A percentile compares a stretch with the other conserved stretches of the same genome.
These are phyloP conservation scores for Fusarium sambucinum DNA, from an alignment of 2,329 filamentous ascomycete genomes.

Conservation along the genomic window DNA sequence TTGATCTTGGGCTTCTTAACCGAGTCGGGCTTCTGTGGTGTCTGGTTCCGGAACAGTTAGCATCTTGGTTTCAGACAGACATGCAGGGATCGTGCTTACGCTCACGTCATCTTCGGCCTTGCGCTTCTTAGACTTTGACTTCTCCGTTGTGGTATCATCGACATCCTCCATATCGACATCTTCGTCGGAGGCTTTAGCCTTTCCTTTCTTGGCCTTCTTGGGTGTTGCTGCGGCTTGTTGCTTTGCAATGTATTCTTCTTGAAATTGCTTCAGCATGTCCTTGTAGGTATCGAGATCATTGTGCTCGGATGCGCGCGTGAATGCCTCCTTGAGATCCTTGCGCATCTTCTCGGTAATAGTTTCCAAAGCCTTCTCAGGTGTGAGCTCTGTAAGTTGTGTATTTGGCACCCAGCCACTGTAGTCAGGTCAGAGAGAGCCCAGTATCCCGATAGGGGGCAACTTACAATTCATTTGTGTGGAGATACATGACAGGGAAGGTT, in stretches of 20 bases:
- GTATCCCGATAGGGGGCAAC: slow-evolving; percentile 54
- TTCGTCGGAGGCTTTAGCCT: slow-evolving; percentile 66
- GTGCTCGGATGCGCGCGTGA: slow-evolving; percentile 81
- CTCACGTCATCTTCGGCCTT: slow-evolving; percentile 85
- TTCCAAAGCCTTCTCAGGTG: slow-evolving; percentile 76
- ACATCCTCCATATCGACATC: slow-evolving; percentile 72
- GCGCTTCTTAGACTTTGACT: slow-evolving; percentile 80
- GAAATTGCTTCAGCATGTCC: slow-evolving; percentile 76
- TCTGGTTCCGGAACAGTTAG: slow-evolving; percentile 55
- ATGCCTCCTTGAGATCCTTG: slow-evolving; percentile 83
- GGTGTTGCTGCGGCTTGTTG: slow-evolving; percentile 56
- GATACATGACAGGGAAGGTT: slow-evolving; percentile 94
- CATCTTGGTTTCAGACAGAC: background rate
- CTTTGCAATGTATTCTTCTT: slow-evolving; percentile 71
- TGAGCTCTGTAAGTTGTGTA: slow-evolving; percentile 81
- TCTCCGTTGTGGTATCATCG: slow-evolving; percentile 66
- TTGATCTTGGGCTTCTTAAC: slow-evolving; percentile 78
- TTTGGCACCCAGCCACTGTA: slow-evolving; percentile 91
- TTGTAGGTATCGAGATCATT: slow-evolving; percentile 88
- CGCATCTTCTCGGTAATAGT: slow-evolving; percentile 80
- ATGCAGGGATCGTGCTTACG: slow-evolving; percentile 47
- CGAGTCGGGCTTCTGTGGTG: slow-evolving; percentile 69
- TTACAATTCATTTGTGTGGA: slow-evolving; percentile 97
- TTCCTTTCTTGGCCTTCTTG: slow-evolving; percentile 59
- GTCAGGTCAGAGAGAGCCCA: slow-evolving; percentile 23